These are phyloP conservation scores for Trichoderma guizhouense DNA, from an alignment of 2,329 filamentous ascomycete genomes.

Conservation along the genomic window DNA sequence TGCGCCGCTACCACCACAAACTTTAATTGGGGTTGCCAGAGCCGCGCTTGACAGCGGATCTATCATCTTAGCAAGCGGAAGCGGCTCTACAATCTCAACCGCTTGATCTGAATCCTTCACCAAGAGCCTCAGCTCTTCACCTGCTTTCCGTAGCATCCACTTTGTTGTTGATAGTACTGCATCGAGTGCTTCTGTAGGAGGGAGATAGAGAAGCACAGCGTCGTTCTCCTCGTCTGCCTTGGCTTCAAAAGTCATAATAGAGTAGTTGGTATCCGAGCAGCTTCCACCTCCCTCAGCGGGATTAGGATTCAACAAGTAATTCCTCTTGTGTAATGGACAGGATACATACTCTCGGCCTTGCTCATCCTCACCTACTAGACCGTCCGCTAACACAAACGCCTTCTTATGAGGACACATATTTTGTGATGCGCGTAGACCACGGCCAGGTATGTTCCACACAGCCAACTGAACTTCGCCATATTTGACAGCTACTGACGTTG, in stretches of 20 bases:
- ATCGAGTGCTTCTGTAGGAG: constrained; percentile 77
- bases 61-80: not conserved
- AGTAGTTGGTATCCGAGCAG: constrained; percentile 59
- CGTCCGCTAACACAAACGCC: constrained; percentile 84
- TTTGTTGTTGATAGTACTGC: constrained; percentile 70
- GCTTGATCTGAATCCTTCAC: not conserved
- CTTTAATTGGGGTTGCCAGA: not conserved
- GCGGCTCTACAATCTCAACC: not conserved
- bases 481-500: constrained; percentile 63
- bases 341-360: constrained; percentile 48
- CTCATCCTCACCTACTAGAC: constrained; percentile 68
- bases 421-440: constrained; percentile 76
- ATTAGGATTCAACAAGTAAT: constrained; percentile 65
- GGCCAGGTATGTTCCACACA: constrained; percentile 76
- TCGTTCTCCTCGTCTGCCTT: constrained; percentile 75
- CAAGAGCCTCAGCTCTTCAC: constrained; percentile 36
- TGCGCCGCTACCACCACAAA: not conserved
- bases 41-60: not conserved
- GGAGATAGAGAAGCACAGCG: constrained; percentile 75
- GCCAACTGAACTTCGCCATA: constrained; percentile 86
- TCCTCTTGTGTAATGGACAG: constrained; percentile 86
- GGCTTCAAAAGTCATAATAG: constrained; percentile 76
- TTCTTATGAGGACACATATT: constrained; percentile 96
- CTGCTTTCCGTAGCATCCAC: constrained; percentile 75
- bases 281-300: constrained; percentile 66